Evolutionary conservation across 805 yeast genomes (phyloP).

Genomic region (Helenozyma baotianmanensis): DNA sequence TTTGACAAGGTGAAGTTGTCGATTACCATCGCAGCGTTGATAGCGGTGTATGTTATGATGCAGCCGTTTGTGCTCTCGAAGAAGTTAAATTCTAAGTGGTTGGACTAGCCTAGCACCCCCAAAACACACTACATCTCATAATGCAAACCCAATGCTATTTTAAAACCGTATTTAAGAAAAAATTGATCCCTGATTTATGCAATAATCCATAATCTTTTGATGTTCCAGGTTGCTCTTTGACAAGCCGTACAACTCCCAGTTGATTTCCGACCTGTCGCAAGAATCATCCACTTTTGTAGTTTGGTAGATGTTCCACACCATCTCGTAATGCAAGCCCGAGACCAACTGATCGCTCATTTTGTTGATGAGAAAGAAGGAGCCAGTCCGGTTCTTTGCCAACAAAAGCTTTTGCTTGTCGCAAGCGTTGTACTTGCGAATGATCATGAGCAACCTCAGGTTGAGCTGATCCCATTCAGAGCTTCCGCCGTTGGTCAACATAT

Average conservation of each 20-base stretch:
- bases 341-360: slow-evolving; percentile 32
- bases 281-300: slow-evolving; percentile 12
- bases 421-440: slow-evolving; percentile 11
- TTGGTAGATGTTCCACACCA: slow-evolving; percentile 36
- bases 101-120: slow-evolving; percentile 17
- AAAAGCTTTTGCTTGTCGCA: slow-evolving; percentile 7
- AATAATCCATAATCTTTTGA: slow-evolving; percentile 8
- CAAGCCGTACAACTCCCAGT: slow-evolving; percentile 31
- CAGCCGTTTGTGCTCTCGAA: slow-evolving; percentile 56
- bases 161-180: slow-evolving; percentile 1
- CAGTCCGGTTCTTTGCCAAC: slow-evolving; percentile 3
- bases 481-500: slow-evolving; percentile 6
- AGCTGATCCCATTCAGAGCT: slow-evolving; percentile 6
- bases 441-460: slow-evolving; percentile 9
- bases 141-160: background rate
- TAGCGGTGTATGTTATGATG: slow-evolving; percentile 42
- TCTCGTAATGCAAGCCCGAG: slow-evolving; percentile 34
- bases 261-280: slow-evolving; percentile 4
- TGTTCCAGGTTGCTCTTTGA: slow-evolving; percentile 12
- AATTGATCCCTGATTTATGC: slow-evolving; percentile 5
- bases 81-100: slow-evolving; percentile 53
- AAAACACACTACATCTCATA: background rate
- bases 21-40: slow-evolving; percentile 51
- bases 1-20: slow-evolving; percentile 67
- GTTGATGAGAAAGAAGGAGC: slow-evolving; percentile 27